Evolutionary conservation across 2,329 filamentous ascomycete species (phyloP), one percentile per base, ranked within the genome.

Genomic region (Apiospora rasikravindrae): DNA sequence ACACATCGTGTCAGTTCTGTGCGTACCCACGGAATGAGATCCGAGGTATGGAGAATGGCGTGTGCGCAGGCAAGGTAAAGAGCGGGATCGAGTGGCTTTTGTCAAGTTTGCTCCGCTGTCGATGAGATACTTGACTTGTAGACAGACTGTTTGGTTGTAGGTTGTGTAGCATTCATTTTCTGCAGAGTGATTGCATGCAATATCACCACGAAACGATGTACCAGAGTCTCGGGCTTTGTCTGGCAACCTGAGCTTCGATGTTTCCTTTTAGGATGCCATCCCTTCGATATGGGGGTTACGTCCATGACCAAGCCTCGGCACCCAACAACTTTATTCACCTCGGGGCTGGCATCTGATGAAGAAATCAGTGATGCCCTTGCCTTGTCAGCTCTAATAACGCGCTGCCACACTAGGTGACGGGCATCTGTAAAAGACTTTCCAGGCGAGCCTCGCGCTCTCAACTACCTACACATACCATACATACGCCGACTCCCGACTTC

Each of bases 31-130:
- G 57, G 57, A 64, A 40, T 40, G 19, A 19, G 19, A 64, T 37
- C 57, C 33, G 29, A 64, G 29, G 8, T 40, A 64, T 64, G 57
- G 57, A 64, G 57, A 64, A 64, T 64, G 22, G 33, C 57, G 29
- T 40, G 57, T 40, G 57, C 57, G 57, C 40, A 37, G 8, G 33
- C 33, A 37, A 37, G 57, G 57, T 10, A 64, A 40, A 10, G 33
- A n/a, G 22, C 33, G 33, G 33, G 16, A 61, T 37, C 7, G 53
- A 37, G 7, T 11, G 29, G 26, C 33, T 11, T 61, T 26, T 61
- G 29, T 33, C 51, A 33, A 57, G 51, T 19, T 19, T 57, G 26
- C 51, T 33, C 51, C 51, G 51, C 51, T 33, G 26, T 19, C 51
- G 16, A 57, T 33, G 26, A 53, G 24, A 26, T 53, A 53, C 14